Evolutionary conservation across 2,329 filamentous ascomycete species (phyloP), one percentile per base, ranked within the genome.

Genomic region (Phialophora tarda): DNA sequence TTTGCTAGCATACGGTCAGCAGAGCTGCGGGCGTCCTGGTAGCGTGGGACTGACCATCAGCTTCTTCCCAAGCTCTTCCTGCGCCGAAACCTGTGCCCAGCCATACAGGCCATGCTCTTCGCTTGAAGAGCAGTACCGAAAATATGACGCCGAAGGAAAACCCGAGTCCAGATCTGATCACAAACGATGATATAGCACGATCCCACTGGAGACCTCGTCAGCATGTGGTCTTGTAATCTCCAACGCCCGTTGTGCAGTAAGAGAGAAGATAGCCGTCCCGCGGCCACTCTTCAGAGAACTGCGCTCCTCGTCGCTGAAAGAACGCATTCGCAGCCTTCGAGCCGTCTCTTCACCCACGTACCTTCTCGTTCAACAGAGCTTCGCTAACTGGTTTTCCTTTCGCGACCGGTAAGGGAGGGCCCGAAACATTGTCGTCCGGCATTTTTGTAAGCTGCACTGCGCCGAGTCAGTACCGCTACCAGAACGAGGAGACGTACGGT

Each of bases 331-430:
- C 24, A 55, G 3, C 23, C 3, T 55, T 6, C n/a, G 7, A 4
- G 17, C 2, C 12, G 30, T 10, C 17, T n/a, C 21, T 26, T 53
- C 30, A 21, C 14, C 6, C 48, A 41, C 76, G 72, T 88, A 97
- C 95, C 93, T 99, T 99, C 84, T 99, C 95, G 82, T 98, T 98
- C 78, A 99, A 88, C 76, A 99, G 88, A 77, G 94, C 92, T 85
- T 99, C 95, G 85, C 94, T 98, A 82, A 97, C 91, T 71, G 95
- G 94, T 81, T 81, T 86, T 70, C 87, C 83, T 74, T 92, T 88
- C 80, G 90, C 86, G 78, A 91, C 85, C 71, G 87, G 85, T 79
- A 86, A 84, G 74, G 88, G 85, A 73, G 87, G 82, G 77, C 78
- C 81, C 77, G 84, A 82, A 82, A 79, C 74, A 71, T 82, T 80